Evolutionary conservation across 371 early-diverging fungal species (phyloP).

Genomic region (Mucor circinelloides): DNA sequence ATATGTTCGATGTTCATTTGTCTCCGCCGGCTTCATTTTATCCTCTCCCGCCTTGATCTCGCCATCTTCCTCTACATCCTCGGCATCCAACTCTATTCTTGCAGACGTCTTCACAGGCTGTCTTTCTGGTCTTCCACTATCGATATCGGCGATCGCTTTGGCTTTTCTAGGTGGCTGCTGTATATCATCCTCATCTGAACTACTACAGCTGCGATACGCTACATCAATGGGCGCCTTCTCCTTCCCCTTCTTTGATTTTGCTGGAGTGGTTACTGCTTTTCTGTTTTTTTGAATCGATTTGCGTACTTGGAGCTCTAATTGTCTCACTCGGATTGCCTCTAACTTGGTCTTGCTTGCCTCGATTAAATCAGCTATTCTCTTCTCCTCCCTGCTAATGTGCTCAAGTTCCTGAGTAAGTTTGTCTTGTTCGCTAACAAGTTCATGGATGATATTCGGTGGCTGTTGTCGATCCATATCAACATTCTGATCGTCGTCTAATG

Average conservation of each 20-base stretch:
- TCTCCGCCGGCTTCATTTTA: neutral
- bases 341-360: neutral
- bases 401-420: neutral
- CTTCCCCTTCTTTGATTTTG: neutral
- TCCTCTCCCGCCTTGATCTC: neutral
- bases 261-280: neutral
- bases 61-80: neutral
- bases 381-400: neutral
- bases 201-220: neutral
- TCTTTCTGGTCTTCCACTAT: neutral
- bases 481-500: neutral
- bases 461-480: neutral
- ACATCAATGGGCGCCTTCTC: neutral
- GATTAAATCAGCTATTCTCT: neutral
- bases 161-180: neutral
- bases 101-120: neutral
- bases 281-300: conserved; percentile 1
- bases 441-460: neutral
- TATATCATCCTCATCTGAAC: neutral
- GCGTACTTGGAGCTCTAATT: neutral
- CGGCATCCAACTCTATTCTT: neutral
- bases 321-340: neutral
- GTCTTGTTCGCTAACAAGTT: neutral
- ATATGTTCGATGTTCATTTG: neutral
- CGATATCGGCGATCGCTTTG: neutral